Percentiles rank a stretch among this genome's conserved stretches.
These are phyloP conservation scores for Domatiomyces catenatus DNA, from an alignment of 2,329 filamentous ascomycete species.

Conservation along the genomic window DNA sequence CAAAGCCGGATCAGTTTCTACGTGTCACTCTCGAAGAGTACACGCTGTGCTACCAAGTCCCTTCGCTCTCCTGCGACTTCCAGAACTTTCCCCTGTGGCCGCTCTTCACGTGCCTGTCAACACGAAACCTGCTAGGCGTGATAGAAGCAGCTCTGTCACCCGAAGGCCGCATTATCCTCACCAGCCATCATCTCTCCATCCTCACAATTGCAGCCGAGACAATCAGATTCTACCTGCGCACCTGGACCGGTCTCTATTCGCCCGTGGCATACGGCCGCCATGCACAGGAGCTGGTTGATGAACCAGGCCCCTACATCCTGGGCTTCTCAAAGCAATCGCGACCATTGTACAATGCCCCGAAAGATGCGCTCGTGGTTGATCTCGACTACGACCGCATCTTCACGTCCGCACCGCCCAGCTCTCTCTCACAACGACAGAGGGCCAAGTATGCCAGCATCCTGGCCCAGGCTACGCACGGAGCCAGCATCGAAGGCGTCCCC, in stretches of 20 bases:
- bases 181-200: constrained; percentile 93
- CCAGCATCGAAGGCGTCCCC: constrained; percentile 81
- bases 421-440: constrained; percentile 64
- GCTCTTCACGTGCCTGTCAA: constrained; percentile 81
- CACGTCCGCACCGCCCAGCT: constrained; percentile 82
- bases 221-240: constrained; percentile 84
- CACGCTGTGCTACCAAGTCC: constrained; percentile 94
- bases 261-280: constrained; percentile 91
- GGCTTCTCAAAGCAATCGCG: constrained; percentile 90
- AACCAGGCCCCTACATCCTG: constrained; percentile 90
- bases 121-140: constrained; percentile 93
- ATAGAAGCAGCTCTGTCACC: constrained; percentile 90
- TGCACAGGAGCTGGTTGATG: constrained; percentile 82
- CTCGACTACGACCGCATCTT: constrained; percentile 93
- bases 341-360: constrained; percentile 82
- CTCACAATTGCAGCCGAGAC: constrained; percentile 87
- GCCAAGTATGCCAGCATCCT: constrained; percentile 89
- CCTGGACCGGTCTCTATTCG: constrained; percentile 94
- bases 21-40: constrained; percentile 99
- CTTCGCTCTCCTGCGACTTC: constrained; percentile 91
- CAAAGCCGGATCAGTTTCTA: constrained; percentile 82
- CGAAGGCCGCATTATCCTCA: constrained; percentile 88
- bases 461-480: constrained; percentile 78
- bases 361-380: constrained; percentile 85
- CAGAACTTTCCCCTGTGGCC: constrained; percentile 99